phyloP scores from a whole-genome alignment of 2,329 filamentous ascomycete genomes.

The Parastagonospora avenae region DNA sequence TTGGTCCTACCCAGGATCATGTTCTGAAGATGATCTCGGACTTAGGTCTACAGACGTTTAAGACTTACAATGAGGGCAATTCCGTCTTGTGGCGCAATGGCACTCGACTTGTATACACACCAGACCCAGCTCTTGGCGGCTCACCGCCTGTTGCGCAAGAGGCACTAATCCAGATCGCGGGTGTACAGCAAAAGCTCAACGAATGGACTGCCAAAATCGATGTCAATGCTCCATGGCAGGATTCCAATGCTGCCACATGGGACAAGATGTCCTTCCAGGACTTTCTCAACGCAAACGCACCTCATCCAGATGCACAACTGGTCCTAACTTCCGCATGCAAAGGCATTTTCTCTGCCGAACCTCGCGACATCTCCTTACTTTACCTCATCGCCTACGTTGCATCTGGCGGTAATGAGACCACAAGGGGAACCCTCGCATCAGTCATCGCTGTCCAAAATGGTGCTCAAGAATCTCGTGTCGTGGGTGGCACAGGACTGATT shows the following conservation, averaged over 20 bases:
- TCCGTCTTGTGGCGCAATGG: conserved; percentile 21
- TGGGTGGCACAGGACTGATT: conserved; percentile 29
- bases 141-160: conserved; percentile 14
- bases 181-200: conserved; percentile 16
- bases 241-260: conserved; percentile 16
- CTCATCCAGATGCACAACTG: conserved; percentile 12
- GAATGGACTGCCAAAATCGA: conserved; percentile 24
- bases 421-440: conserved; percentile 14
- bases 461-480: conserved; percentile 25
- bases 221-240: conserved; percentile 18
- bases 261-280: conserved; percentile 18
- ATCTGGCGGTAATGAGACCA: conserved; percentile 23
- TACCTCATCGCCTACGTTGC: conserved; percentile 28
- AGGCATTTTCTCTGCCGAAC: conserved; percentile 18
- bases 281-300: conserved; percentile 6
- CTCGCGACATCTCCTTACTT: conserved; percentile 17
- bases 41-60: conserved; percentile 22
- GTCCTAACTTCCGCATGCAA: conserved; percentile 15
- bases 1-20: conserved; percentile 29
- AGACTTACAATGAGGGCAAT: conserved; percentile 17
- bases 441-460: conserved; percentile 14
- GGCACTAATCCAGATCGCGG: conserved; percentile 14
- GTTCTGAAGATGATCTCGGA: conserved; percentile 20
- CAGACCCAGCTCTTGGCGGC: conserved; percentile 14
- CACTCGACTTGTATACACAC: conserved; percentile 10